A percentile compares a stretch with the other conserved stretches of the same genome.
These are phyloP conservation scores for Marasmius sp. DNA, from an alignment of 1,284 basidiomycete genomes.

Conservation along the genomic window DNA sequence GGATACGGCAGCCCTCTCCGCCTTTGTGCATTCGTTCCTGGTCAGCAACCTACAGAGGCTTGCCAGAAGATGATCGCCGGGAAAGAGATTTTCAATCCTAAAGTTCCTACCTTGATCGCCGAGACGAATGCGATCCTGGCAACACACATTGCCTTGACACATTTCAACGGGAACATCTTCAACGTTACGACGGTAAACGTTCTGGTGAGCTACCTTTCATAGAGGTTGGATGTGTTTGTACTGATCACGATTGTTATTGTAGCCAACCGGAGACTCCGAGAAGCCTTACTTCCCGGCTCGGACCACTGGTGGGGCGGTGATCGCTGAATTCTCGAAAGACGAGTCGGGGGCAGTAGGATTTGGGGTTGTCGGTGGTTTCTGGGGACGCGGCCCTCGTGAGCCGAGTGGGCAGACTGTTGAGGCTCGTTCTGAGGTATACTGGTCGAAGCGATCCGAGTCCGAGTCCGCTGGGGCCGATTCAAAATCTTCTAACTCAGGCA, in stretches of 20 bases:
- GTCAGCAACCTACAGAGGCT: background rate
- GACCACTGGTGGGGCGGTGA: background rate
- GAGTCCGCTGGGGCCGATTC: too few species aligned
- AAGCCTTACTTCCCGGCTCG: background rate
- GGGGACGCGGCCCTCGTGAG: background rate
- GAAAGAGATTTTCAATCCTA: constrained; percentile 13
- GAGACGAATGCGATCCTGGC: constrained; percentile 30
- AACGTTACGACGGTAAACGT: constrained; percentile 28
- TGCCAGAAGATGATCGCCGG: constrained; percentile 11
- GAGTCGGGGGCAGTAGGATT: background rate
- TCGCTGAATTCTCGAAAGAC: background rate
- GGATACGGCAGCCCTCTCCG: constrained; percentile 17
- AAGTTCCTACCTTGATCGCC: constrained; percentile 27
- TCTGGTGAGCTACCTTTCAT: background rate
- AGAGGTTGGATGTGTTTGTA: background rate
- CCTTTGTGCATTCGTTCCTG: constrained; percentile 13
- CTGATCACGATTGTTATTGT: background rate
- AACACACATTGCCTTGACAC: constrained; percentile 32
- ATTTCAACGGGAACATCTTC: constrained; percentile 34
- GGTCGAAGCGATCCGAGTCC: background rate
- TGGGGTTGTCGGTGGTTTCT: background rate
- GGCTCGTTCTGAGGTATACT: background rate
- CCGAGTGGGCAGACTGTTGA: background rate
- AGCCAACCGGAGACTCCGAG: background rate
- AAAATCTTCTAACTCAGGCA: too few species aligned